Base-by-base conservation (phyloP, 176 grass and related monocot genomes). In the Bromus sterilis region DNA sequence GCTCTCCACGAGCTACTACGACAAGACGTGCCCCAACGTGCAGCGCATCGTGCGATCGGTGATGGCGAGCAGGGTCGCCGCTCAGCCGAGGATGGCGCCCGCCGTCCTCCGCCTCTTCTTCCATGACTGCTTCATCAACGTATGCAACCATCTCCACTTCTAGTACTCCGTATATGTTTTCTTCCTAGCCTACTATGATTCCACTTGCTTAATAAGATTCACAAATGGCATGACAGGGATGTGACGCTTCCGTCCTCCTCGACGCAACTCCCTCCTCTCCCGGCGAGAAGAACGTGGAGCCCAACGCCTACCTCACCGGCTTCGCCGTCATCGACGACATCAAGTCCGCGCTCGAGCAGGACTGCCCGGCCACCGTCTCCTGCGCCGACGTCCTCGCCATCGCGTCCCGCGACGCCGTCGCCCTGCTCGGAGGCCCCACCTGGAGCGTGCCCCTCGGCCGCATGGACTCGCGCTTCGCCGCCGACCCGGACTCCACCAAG, bases 21-120 rank as follows among this genome's bases (percentile, higher is more conserved):
- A 85, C 9, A 63, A 28, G 32, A 71, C 84, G 8, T 97, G 94
- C 68, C 94, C 91, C n/a, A 57, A 31, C 18, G 39, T 71, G 11
- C 75, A 87, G 7, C 16, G 6, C 15, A 28, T 88, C 9, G 89
- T 91, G 44, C 66, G 36, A 41, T 77, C 75, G 6, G 86, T 89
- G 4, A 72, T 93, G 71, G 80, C 79, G 39, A 71, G 48, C 18
- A 83, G 53, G 25, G 71, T 93, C 56, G 30, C 31, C 2, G 56
- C 31, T 18, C 65, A 90, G 40, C 86, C 39, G 14, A 6, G 90
- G 7, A 81, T 91, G 78, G 89, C 81, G 0, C 86, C 94, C 16
- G 92, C 94, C 24, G 35, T 90, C 37, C 88, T 95, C n/a, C 87
- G 93, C 56, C 93, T 95, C 84, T 86, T 95, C 82, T 95, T 95